Percentiles rank a stretch among this genome's conserved stretches.
Evolutionary conservation across 2,329 filamentous ascomycete genomes (phyloP).

Genomic region (Raffaelea arxii): DNA sequence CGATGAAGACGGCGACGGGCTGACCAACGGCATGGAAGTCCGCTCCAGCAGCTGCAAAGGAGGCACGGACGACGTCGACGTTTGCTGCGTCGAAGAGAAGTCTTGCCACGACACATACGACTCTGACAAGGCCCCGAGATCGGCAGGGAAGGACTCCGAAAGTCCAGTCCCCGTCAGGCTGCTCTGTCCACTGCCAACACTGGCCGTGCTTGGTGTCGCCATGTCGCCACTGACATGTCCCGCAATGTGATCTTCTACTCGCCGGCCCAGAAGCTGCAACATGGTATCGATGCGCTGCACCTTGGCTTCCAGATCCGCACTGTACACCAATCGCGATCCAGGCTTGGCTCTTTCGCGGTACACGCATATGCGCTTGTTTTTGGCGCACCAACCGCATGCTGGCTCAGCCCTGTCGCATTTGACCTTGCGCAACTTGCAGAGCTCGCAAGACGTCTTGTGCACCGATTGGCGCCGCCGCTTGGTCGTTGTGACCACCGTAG

Average conservation of each 20-base stretch:
- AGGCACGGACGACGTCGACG: too few species aligned
- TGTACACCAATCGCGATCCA: slow-evolving; percentile 55
- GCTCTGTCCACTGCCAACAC: not conserved
- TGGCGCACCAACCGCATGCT: slow-evolving; percentile 57
- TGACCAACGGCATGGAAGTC: not conserved
- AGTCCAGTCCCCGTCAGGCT: not conserved
- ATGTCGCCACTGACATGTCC: too few species aligned
- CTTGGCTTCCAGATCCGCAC: slow-evolving; percentile 63
- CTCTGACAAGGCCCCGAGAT: not conserved
- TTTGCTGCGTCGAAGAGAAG: too few species aligned
- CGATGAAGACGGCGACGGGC: not conserved
- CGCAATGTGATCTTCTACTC: slow-evolving; percentile 14
- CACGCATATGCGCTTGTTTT: slow-evolving; percentile 52
- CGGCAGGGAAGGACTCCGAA: not conserved
- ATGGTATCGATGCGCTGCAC: slow-evolving; percentile 60
- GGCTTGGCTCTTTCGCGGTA: slow-evolving; percentile 61
- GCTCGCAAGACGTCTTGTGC: slow-evolving; percentile 48
- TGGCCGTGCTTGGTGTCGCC: slow-evolving; percentile 2
- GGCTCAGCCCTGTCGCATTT: slow-evolving; percentile 71
- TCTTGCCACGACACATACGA: too few species aligned
- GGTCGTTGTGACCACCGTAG: not conserved
- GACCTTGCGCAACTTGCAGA: slow-evolving; percentile 73
- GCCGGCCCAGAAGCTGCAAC: slow-evolving; percentile 45
- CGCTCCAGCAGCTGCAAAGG: too few species aligned
- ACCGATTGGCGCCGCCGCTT: slow-evolving; percentile 24